Percentiles rank a stretch among this genome's conserved stretches.
Conservation (phyloP, 129 eudicot species). For the Helichrysum umbraculigerum region DNA sequence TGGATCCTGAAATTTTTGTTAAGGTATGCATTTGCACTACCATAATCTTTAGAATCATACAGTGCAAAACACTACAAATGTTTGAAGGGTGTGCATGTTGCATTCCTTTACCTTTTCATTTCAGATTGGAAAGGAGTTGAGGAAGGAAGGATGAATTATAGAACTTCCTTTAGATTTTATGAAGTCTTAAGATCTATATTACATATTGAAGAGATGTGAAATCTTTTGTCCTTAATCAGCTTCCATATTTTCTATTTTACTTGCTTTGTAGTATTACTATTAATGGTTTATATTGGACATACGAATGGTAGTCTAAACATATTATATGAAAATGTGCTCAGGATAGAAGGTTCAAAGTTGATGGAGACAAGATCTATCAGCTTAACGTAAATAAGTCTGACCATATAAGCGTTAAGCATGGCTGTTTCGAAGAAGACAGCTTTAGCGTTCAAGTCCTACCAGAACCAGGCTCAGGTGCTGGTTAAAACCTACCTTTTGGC, state of each 20-base stretch:
- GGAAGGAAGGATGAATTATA: too few relatives aligned
- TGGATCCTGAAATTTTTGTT: neutral
- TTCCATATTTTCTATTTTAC: neutral
- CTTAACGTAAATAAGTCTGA: conserved; percentile 25
- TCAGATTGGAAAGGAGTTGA: neutral
- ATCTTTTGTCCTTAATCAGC: conserved; percentile 7
- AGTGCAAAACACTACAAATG: too few relatives aligned
- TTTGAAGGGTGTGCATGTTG: neutral
- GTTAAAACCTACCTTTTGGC: conserved; percentile 61
- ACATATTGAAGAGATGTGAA: conserved; percentile 3
- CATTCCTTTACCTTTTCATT: neutral
- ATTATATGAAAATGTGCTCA: conserved; percentile 8
- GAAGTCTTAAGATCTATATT: neutral
- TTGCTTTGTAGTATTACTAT: neutral
- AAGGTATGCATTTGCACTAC: neutral
- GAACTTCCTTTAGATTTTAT: neutral
- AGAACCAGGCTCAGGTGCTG: conserved; percentile 64
- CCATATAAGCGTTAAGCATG: conserved; percentile 35
- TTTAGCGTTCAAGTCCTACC: conserved; percentile 58
- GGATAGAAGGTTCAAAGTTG: conserved; percentile 22
- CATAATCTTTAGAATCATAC: too few relatives aligned
- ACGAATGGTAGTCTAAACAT: conserved; percentile 1
- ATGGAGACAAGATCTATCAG: conserved; percentile 34
- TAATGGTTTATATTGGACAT: neutral
- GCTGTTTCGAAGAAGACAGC: conserved; percentile 57